These are phyloP conservation scores for Apiospora rasikravindrae DNA, from an alignment of 2,329 filamentous ascomycete genomes.

Conservation along the genomic window DNA sequence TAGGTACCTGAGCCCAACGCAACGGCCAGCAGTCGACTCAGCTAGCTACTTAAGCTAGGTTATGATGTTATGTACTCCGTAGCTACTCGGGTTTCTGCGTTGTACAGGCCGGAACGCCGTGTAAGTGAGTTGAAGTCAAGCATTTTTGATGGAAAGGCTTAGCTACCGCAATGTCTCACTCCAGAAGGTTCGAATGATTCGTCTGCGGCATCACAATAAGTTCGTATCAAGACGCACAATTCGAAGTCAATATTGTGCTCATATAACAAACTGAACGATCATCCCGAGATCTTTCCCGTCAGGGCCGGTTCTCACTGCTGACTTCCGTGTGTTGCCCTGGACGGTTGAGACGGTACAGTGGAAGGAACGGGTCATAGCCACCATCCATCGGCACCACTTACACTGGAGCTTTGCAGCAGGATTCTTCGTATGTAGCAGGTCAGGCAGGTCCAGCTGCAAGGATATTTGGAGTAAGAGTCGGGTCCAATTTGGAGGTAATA, in stretches of 20 bases:
- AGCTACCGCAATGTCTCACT: not conserved
- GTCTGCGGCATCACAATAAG: not conserved
- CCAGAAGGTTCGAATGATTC: not conserved
- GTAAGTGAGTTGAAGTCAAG: slow-evolving; percentile 8
- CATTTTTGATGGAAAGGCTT: slow-evolving; percentile 17
- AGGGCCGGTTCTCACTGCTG: not conserved
- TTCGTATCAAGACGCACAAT: not conserved
- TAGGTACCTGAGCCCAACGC: not conserved
- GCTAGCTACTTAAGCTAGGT: not conserved
- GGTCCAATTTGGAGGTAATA: slow-evolving; percentile 12
- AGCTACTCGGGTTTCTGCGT: not conserved
- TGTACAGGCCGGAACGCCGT: not conserved
- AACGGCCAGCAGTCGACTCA: slow-evolving; percentile 1
- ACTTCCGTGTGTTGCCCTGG: slow-evolving; percentile 5
- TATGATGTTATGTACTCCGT: not conserved
- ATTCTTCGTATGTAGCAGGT: not conserved
- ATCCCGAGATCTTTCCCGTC: not conserved
- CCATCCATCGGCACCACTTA: slow-evolving; percentile 9
- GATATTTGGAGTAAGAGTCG: not conserved
- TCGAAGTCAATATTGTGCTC: not conserved
- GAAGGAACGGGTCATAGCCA: not conserved
- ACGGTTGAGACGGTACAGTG: not conserved
- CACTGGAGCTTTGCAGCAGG: not conserved
- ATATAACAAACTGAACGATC: not conserved
- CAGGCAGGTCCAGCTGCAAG: not conserved